Percentiles rank a stretch among this genome's conserved stretches.
Conservation (phyloP, 805 yeast genomes). For the Yarrowia yakushimensis region DNA sequence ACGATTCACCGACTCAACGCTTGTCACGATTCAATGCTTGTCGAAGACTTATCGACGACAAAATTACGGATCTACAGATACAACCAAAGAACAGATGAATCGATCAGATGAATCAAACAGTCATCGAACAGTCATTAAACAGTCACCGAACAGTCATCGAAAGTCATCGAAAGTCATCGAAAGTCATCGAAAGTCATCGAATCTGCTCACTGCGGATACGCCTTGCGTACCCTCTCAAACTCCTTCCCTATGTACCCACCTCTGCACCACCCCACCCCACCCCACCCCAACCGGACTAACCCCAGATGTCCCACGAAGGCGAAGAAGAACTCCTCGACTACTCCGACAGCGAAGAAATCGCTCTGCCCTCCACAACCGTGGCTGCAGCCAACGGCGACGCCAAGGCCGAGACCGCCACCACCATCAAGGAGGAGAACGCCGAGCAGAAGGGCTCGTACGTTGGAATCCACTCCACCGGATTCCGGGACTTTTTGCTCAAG, state of each 20-base stretch:
- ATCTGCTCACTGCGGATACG: too few relatives aligned
- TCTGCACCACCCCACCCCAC: not conserved
- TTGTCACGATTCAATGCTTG: too few relatives aligned
- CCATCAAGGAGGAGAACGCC: conserved; percentile 42
- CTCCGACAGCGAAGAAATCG: conserved; percentile 96
- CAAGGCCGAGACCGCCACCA: conserved; percentile 37
- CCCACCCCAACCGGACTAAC: not conserved
- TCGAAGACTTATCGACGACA: too few relatives aligned
- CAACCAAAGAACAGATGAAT: too few relatives aligned
- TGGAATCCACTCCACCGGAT: conserved; percentile 97
- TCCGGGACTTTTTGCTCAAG: conserved; percentile 93
- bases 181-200: too few relatives aligned
- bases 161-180: too few relatives aligned
- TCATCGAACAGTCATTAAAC: too few relatives aligned
- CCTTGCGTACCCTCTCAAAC: too few relatives aligned
- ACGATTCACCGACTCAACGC: too few relatives aligned
- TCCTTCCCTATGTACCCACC: not conserved
- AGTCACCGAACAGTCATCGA: too few relatives aligned
- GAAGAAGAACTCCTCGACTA: conserved; percentile 99
- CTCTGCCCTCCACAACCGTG: conserved; percentile 55
- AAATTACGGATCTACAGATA: too few relatives aligned
- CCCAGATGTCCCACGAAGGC: conserved; percentile 83
- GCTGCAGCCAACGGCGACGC: conserved; percentile 40
- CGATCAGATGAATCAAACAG: too few relatives aligned
- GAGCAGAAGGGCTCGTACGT: conserved; percentile 95